Evolutionary conservation across 176 grass and related monocot genomes (phyloP), one percentile per base, ranked within the genome.

Genomic region (Chrysopogon serrulatus): DNA sequence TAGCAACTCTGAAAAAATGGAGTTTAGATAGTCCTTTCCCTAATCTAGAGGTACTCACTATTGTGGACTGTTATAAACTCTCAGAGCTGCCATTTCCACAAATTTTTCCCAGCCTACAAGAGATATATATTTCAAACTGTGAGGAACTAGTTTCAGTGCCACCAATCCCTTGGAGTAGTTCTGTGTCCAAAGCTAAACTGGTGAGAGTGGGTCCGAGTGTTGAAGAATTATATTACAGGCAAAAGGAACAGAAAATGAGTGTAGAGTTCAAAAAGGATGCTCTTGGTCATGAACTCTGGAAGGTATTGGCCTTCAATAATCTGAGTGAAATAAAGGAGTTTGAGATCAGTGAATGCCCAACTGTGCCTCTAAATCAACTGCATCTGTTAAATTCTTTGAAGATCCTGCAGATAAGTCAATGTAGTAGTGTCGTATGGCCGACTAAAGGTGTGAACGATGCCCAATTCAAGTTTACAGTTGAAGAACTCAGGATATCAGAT

Each of bases 401-500:
- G 73, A n/a, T 0, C 11, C 45, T 84, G 4, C 0, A 0, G 0
- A 16, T 84, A 27, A 0, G 0, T 6, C 0, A 0, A n/a, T 69
- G 21, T 0, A 33, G 0, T 15, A 74, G 0, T 2, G 2, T n/a
- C 7, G 16, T 84, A 0, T 9, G 1, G 31, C 44, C 10, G 0
- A 6, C 53, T 18, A 15, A 24, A 15, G 41, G 8, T 33, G 13
- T 13, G 2, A 10, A 6, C 8, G 16, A 83, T 1, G 0, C 10
- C 0, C 0, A 2, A 5, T 45, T 21, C 39, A 1, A 64, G 0
- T 14, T 36, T 3, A 13, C 19, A 26, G 36, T 73, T 74, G 54
- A 35, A 6, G 0, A 0, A 1, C 34, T 84, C 8, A 0, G 0
- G 0, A 18, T 74, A 2, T 0, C 0, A 0, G 0, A n/a, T 0